Evolutionary conservation across 2,329 filamentous ascomycete genomes (phyloP).

Genomic region (Colletotrichum godetiae): DNA sequence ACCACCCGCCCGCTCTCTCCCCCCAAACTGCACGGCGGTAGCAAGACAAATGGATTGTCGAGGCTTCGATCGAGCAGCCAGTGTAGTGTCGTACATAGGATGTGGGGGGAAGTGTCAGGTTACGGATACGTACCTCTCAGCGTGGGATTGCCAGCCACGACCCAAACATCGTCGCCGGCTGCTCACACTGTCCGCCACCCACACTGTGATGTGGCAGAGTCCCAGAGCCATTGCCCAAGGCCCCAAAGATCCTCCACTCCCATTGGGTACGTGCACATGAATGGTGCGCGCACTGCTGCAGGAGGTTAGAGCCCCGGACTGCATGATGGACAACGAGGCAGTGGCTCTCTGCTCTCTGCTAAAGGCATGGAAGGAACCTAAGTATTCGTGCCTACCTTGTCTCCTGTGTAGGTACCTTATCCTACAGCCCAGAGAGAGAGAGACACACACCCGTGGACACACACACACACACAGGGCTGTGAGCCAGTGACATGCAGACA

Average conservation of each 20-base stretch:
- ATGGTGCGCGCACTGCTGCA: slow-evolving; percentile 15
- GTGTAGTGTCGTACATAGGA: not conserved
- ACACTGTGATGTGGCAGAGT: not conserved
- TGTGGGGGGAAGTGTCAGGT: no score
- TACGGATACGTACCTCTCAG: not conserved
- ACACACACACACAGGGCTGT: slow-evolving; percentile 1
- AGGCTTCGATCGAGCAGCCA: not conserved
- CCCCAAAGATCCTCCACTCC: not conserved
- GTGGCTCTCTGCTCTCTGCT: slow-evolving; percentile 9
- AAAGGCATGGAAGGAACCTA: not conserved
- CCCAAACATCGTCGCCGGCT: not conserved
- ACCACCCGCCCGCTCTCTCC: no score
- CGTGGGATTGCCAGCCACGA: slow-evolving; percentile 11
- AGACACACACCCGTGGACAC: not conserved
- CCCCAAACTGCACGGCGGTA: slow-evolving; percentile 12
- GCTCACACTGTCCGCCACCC: not conserved
- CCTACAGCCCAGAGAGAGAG: not conserved
- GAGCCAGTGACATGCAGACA: slow-evolving; percentile 22
- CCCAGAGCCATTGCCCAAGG: not conserved
- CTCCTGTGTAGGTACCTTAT: no score
- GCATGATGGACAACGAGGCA: slow-evolving; percentile 33
- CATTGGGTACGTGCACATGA: slow-evolving; percentile 21
- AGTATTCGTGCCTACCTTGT: not conserved
- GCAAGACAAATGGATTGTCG: not conserved
- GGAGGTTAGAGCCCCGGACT: slow-evolving; percentile 31